Percentiles rank a stretch among this genome's conserved stretches.
These are phyloP conservation scores for Vitis cinerea DNA, from an alignment of 164 flowering plant species.

Conservation along the genomic window DNA sequence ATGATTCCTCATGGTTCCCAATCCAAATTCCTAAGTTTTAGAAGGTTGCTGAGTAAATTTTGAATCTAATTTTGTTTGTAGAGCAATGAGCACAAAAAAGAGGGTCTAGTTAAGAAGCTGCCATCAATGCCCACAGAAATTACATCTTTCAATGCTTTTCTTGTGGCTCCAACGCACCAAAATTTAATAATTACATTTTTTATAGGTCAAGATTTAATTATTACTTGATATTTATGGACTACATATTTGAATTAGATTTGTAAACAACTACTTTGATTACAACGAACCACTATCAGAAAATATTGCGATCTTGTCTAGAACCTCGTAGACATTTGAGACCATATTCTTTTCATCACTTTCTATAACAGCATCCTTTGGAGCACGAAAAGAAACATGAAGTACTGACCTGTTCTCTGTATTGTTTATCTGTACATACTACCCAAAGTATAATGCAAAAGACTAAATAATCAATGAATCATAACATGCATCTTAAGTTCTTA, in stretches of 20 bases:
- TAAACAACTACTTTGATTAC: slow-evolving; percentile 31
- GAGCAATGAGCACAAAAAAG: slow-evolving; percentile 94
- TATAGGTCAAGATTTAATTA: background rate
- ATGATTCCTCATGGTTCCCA: too few relatives aligned
- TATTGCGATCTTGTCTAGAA: slow-evolving; percentile 82
- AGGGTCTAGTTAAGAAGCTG: slow-evolving; percentile 79
- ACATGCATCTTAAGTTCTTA: too few relatives aligned
- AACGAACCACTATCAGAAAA: slow-evolving; percentile 91
- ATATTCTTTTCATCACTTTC: slow-evolving; percentile 84
- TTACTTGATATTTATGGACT: slow-evolving; percentile 5
- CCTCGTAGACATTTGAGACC: slow-evolving; percentile 93
- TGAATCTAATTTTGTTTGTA: slow-evolving; percentile 67
- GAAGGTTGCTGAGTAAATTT: background rate
- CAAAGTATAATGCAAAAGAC: background rate
- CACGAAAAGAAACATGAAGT: slow-evolving; percentile 96
- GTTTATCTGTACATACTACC: slow-evolving; percentile 56
- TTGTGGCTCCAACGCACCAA: slow-evolving; percentile 87
- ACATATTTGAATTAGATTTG: slow-evolving; percentile 1
- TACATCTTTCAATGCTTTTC: slow-evolving; percentile 77
- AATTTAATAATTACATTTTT: too few relatives aligned
- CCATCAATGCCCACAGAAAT: slow-evolving; percentile 91
- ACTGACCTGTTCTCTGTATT: slow-evolving; percentile 90
- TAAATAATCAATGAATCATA: too few relatives aligned
- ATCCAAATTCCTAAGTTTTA: too few relatives aligned
- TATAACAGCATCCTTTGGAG: slow-evolving; percentile 72